These are phyloP conservation scores for Suillus hirtellus DNA, from an alignment of 768 basidiomycete genomes.

Conservation along the genomic window DNA sequence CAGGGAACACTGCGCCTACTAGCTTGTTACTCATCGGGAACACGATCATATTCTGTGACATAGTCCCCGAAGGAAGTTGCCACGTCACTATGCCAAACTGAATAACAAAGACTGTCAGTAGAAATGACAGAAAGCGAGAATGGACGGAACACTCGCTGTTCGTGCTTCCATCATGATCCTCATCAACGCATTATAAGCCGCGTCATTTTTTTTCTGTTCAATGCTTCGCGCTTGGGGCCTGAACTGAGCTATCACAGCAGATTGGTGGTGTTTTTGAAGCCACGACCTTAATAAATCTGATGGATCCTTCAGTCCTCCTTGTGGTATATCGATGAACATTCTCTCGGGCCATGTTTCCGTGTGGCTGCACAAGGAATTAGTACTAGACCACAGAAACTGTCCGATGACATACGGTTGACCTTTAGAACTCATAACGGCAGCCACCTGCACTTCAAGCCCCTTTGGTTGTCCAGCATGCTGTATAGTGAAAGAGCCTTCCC, in stretches of 20 bases:
- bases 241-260: slow-evolving; percentile 44
- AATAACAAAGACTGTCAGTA: neutral
- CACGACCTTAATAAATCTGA: slow-evolving; percentile 48
- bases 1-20: slow-evolving; percentile 51
- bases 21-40: slow-evolving; percentile 41
- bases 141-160: slow-evolving; percentile 40
- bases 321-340: slow-evolving; percentile 42
- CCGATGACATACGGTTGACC: slow-evolving; percentile 35
- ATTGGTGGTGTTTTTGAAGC: slow-evolving; percentile 41
- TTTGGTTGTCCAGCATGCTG: slow-evolving; percentile 32
- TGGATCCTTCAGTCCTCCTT: slow-evolving; percentile 41
- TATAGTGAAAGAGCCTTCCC: slow-evolving; percentile 50
- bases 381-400: slow-evolving; percentile 3
- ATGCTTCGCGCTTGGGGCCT: slow-evolving; percentile 29
- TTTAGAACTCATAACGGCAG: slow-evolving; percentile 25
- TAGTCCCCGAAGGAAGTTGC: slow-evolving; percentile 42
- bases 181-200: slow-evolving; percentile 42
- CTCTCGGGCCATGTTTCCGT: slow-evolving; percentile 53
- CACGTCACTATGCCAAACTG: slow-evolving; percentile 58
- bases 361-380: slow-evolving; percentile 37
- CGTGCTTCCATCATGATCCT: slow-evolving; percentile 43
- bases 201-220: slow-evolving; percentile 43
- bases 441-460: slow-evolving; percentile 35
- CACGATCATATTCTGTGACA: slow-evolving; percentile 49
- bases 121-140: neutral